Base-by-base conservation (phyloP, 2,329 filamentous ascomycete genomes). In the Ceratocystis colombiana region DNA sequence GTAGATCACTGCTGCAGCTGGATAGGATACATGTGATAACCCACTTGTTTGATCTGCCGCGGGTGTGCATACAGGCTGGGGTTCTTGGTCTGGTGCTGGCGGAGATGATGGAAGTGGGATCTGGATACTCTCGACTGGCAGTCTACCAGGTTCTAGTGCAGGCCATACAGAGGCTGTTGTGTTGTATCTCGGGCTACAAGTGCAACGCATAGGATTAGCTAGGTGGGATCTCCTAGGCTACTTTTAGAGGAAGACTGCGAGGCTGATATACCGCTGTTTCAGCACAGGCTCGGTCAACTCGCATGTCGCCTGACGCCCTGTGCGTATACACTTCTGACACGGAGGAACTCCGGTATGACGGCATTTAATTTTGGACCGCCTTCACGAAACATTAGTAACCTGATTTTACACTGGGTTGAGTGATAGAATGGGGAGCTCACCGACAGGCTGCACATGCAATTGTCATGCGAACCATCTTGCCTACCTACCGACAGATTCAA, bases 311-410 rank as follows among this genome's bases (percentile, higher is more conserved):
- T 50, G 57, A 20, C 48, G 50, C 3, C 66, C 66, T 4, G 64
- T 61, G n/a, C 61, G 55, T 12, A 61, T 8, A 30, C 67, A 68
- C 6, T 65, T 46, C 10, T 37, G 61, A 28, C 67, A 68, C 20
- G 67, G 67, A 2, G 64, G 44, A n/a, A 30, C 55, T 45, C 62
- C 64, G 15, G 53, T 57, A 37, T 66, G 65, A 25, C 46, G 64
- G 61, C 67, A 68, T 53, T 68, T 67, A 8, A 68, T 64, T 48
- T 68, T 68, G 25, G 67, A 68, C 22, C 20, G 57, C 28, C 66
- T 68, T 4, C 41, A 44, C 12, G 17, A 12, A 37, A 17, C 20
- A 15, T 53, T 25, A 53, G 48, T 53, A 12, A 12, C 20, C 15
- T 22, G 20, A 10, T 53, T 7, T 53, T 15, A 15, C 4, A 25